A percentile compares a stretch with the other conserved stretches of the same genome.
Conservation (phyloP, 2,329 filamentous ascomycete genomes). For the Stemphylium vesicarium region DNA sequence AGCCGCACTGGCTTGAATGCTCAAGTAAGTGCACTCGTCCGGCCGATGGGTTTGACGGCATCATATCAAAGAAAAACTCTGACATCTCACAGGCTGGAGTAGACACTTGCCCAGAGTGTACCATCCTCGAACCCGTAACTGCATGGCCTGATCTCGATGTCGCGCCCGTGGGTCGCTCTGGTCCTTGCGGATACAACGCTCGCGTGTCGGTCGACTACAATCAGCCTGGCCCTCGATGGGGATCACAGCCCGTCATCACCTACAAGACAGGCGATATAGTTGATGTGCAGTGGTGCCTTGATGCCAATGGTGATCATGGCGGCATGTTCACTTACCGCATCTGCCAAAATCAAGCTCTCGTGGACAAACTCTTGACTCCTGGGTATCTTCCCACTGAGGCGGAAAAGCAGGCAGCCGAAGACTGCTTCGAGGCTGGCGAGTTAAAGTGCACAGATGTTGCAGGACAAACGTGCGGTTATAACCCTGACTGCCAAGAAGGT, state of each 20-base stretch:
- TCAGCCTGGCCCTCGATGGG: conserved; percentile 41
- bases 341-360: conserved; percentile 41
- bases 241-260: conserved; percentile 36
- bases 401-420: conserved; percentile 44
- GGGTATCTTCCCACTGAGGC: conserved; percentile 42
- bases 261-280: conserved; percentile 40
- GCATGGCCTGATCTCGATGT: conserved; percentile 41
- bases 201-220: conserved; percentile 45
- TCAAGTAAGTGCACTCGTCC: conserved; percentile 18
- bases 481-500: conserved; percentile 37
- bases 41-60: too few relatives aligned
- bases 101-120: conserved; percentile 45
- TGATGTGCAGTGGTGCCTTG: conserved; percentile 44
- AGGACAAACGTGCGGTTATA: conserved; percentile 41
- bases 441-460: conserved; percentile 42
- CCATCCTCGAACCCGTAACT: conserved; percentile 43
- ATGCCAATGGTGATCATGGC: conserved; percentile 44
- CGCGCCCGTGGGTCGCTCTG: conserved; percentile 38
- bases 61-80: not conserved
- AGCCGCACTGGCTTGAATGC: conserved; percentile 45
- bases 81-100: conserved; percentile 23
- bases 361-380: conserved; percentile 40
- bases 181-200: conserved; percentile 46
- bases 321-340: conserved; percentile 46
- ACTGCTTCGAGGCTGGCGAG: conserved; percentile 37